Evolutionary conservation across 208 protist genomes (phyloP).

Genomic region (Trypanosoma platydactyli): DNA sequence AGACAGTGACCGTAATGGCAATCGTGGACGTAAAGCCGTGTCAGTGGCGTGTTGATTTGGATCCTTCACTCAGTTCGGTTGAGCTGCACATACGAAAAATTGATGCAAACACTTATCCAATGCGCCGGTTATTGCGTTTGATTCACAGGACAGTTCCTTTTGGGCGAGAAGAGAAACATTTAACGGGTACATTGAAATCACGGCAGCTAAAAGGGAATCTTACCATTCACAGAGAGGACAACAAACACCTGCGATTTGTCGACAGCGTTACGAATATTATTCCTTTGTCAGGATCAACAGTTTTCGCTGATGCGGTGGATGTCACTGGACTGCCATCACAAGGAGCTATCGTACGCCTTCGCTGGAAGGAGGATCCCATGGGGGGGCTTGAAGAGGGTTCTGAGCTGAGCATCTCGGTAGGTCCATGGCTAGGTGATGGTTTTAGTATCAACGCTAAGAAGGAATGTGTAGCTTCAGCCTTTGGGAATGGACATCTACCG

Average conservation of each 20-base stretch:
- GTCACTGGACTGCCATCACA: background rate
- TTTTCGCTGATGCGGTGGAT: slow-evolving; percentile 6
- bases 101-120: slow-evolving; percentile 6
- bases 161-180: background rate
- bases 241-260: slow-evolving; percentile 12
- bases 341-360: background rate
- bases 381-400: no score
- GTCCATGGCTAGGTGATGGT: no score
- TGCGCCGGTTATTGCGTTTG: slow-evolving; percentile 11
- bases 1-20: slow-evolving; percentile 3
- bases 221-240: slow-evolving; percentile 10
- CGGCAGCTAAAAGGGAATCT: background rate
- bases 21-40: slow-evolving; percentile 17
- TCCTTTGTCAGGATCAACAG: slow-evolving; percentile 3
- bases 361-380: slow-evolving; percentile 6
- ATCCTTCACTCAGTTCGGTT: background rate
- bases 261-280: slow-evolving; percentile 8
- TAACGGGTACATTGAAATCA: background rate
- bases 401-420: no score
- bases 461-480: no score
- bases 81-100: slow-evolving; percentile 13
- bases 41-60: slow-evolving; percentile 3
- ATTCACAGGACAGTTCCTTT: slow-evolving; percentile 3
- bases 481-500: no score
- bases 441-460: no score